Evolutionary conservation across 257 asterid genomes (phyloP).

Genomic region (Jasminum sambac): DNA sequence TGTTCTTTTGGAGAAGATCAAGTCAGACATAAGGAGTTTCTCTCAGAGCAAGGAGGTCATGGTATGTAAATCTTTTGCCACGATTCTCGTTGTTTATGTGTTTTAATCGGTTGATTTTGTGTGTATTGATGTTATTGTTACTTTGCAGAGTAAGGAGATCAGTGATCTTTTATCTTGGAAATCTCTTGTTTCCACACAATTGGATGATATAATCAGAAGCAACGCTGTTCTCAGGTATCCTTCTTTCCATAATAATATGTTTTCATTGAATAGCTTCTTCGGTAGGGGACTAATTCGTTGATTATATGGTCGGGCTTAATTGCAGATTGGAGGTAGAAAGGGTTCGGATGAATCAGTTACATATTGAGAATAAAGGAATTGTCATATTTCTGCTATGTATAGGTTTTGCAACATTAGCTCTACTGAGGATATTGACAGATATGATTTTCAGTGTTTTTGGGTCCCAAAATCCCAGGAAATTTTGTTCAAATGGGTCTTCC

Average conservation of each 20-base stretch:
- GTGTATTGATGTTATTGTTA: constrained; percentile 17
- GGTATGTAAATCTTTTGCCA: constrained; percentile 44
- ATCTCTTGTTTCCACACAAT: constrained; percentile 65
- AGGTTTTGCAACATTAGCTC: constrained; percentile 52
- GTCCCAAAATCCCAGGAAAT: constrained; percentile 53
- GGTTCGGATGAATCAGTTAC: constrained; percentile 57
- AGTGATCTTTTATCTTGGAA: constrained; percentile 74
- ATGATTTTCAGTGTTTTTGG: constrained; percentile 38
- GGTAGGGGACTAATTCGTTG: not conserved
- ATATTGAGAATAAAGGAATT: constrained; percentile 83
- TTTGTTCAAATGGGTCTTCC: constrained; percentile 62
- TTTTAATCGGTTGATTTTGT: not conserved
- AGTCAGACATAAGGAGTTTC: constrained; percentile 57
- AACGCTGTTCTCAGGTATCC: constrained; percentile 73
- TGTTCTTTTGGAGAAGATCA: constrained; percentile 53
- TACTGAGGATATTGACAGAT: constrained; percentile 49
- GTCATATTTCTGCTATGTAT: constrained; percentile 60
- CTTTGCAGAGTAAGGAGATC: constrained; percentile 71
- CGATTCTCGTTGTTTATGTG: not conserved
- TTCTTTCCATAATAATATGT: not conserved
- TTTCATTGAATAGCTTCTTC: not conserved
- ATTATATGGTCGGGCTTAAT: not conserved
- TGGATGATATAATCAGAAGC: constrained; percentile 56
- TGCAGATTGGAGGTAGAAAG: constrained; percentile 73
- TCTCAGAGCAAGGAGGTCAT: constrained; percentile 62